phyloP scores from a whole-genome alignment of 768 basidiomycete species.

The Podaxis carcinomalis region DNA sequence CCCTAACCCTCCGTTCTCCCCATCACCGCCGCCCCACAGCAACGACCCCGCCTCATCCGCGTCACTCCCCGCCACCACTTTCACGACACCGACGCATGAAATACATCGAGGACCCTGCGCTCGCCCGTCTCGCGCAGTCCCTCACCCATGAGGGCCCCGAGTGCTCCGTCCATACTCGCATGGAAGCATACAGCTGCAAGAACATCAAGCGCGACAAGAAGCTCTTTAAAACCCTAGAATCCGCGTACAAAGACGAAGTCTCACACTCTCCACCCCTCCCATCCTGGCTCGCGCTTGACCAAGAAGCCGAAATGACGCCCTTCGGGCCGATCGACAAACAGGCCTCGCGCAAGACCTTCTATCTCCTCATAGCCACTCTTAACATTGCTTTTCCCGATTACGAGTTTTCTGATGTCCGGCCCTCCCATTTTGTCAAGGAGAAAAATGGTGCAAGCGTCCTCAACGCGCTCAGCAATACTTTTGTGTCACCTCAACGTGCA shows the following conservation, averaged over 20 bases:
- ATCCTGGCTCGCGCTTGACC: constrained; percentile 69
- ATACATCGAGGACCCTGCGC: constrained; percentile 80
- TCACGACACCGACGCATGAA: constrained; percentile 53
- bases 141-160: constrained; percentile 85
- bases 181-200: constrained; percentile 98
- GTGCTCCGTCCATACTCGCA: constrained; percentile 84
- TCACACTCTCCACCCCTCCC: constrained; percentile 83
- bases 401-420: constrained; percentile 91
- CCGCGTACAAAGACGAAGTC: constrained; percentile 76
- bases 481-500: constrained; percentile 67
- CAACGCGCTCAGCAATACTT: constrained; percentile 79
- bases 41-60: neutral
- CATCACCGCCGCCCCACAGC: constrained; percentile 2
- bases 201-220: constrained; percentile 96
- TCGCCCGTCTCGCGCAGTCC: constrained; percentile 71
- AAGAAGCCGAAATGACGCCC: constrained; percentile 73
- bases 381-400: constrained; percentile 98
- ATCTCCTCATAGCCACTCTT: constrained; percentile 92
- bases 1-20: neutral
- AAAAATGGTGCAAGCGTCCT: constrained; percentile 76
- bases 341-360: constrained; percentile 84
- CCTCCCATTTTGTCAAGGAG: constrained; percentile 86
- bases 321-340: constrained; percentile 91
- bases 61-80: neutral
- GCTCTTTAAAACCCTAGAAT: constrained; percentile 89